Conservation (phyloP, 2,329 filamentous ascomycete genomes). For the Talaromyces amestolkiae region DNA sequence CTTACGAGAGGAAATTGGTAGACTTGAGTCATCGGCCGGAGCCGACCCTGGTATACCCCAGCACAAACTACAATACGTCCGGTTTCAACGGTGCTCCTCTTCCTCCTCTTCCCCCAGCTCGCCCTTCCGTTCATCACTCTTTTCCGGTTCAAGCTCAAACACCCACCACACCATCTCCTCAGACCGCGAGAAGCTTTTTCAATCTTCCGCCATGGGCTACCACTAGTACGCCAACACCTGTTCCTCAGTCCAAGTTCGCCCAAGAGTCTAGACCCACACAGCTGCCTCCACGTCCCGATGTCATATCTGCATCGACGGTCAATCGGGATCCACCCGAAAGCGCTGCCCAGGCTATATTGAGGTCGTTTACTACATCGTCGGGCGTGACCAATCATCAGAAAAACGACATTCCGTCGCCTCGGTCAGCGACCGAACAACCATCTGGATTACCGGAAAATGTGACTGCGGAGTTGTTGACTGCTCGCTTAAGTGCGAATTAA, state of each 20-base stretch:
- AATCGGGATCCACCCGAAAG: slow-evolving; percentile 1
- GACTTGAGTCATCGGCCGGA: neutral
- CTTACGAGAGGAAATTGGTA: slow-evolving; percentile 28
- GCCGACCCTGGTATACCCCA: neutral
- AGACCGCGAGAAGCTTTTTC: slow-evolving; percentile 7
- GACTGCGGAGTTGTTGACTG: slow-evolving; percentile 2
- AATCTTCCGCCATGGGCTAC: slow-evolving; percentile 3
- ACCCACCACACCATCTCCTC: neutral
- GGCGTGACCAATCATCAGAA: neutral
- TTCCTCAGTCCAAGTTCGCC: neutral
- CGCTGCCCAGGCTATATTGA: neutral
- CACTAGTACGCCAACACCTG: neutral
- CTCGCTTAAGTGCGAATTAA: neutral
- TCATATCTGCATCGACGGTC: neutral
- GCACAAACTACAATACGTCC: neutral
- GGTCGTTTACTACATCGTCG: neutral
- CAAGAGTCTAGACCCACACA: neutral
- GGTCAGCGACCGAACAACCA: neutral
- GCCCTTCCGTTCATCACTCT: neutral
- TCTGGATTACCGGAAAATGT: slow-evolving; percentile 6
- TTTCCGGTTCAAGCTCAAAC: neutral
- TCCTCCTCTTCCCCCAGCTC: neutral
- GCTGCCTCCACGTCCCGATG: neutral
- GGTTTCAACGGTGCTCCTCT: neutral
- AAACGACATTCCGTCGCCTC: neutral